These are phyloP conservation scores for Meripilus lineatus DNA, from an alignment of 1,284 basidiomycete species.

Conservation along the genomic window DNA sequence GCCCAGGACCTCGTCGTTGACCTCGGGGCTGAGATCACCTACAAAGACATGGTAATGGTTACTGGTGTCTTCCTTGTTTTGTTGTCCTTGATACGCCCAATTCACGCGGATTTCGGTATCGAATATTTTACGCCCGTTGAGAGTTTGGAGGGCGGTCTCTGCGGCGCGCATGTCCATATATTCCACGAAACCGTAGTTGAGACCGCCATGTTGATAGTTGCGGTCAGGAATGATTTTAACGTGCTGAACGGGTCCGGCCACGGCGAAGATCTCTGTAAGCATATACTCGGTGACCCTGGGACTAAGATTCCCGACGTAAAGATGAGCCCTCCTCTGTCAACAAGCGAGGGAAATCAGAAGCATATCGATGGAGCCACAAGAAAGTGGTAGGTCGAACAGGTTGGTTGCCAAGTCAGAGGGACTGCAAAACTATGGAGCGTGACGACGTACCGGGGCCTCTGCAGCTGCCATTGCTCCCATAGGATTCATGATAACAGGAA, in stretches of 20 bases:
- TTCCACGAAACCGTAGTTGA: constrained; percentile 98
- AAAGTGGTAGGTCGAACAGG: neutral
- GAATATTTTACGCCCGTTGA: constrained; percentile 97
- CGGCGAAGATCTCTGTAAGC: constrained; percentile 95
- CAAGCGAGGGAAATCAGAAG: neutral
- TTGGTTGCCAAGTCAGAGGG: constrained; percentile 4
- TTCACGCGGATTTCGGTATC: constrained; percentile 97
- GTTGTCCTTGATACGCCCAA: constrained; percentile 96
- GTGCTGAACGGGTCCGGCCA: constrained; percentile 91
- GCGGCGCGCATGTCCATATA: constrained; percentile 97
- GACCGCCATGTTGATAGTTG: constrained; percentile 95
- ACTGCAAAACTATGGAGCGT: constrained; percentile 1
- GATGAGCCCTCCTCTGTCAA: constrained; percentile 77
- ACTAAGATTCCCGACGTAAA: constrained; percentile 96
- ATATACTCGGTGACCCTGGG: constrained; percentile 92
- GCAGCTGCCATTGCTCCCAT: constrained; percentile 61
- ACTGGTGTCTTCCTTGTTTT: constrained; percentile 95
- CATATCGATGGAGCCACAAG: constrained; percentile 2
- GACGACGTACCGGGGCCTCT: constrained; percentile 66
- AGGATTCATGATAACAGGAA: constrained; percentile 71
- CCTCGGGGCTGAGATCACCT: constrained; percentile 95
- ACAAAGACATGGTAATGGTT: constrained; percentile 98
- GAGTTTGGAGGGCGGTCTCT: constrained; percentile 92
- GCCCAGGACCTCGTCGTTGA: constrained; percentile 94
- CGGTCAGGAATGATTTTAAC: constrained; percentile 99